Conservation (phyloP, 371 early-diverging fungal species). For the Scutellospora calospora region DNA sequence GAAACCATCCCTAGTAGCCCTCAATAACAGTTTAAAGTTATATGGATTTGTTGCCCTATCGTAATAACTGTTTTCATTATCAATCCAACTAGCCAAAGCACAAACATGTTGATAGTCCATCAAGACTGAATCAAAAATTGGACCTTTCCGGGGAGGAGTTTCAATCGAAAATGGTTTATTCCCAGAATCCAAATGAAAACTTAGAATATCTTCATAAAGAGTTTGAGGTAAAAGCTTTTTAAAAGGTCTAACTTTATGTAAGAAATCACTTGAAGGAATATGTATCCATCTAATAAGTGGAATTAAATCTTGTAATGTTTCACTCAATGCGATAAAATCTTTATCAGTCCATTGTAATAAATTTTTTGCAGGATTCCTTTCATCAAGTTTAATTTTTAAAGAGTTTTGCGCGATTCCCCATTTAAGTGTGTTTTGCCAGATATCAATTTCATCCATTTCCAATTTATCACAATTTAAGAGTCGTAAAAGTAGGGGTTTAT, state of each 20-base stretch:
- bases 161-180: background rate
- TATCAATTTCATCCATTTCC: conserved; percentile 30
- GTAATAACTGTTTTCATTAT: background rate
- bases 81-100: background rate
- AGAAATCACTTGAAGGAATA: conserved; percentile 22
- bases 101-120: background rate
- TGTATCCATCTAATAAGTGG: conserved; percentile 24
- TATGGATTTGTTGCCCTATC: background rate
- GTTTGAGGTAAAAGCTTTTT: conserved; percentile 13
- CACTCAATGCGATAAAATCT: conserved; percentile 28
- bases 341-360: conserved; percentile 11
- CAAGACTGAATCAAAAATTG: conserved; percentile 1
- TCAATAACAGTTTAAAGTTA: conserved; percentile 17
- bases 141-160: background rate
- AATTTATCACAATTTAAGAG: conserved; percentile 21
- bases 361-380: too few species aligned
- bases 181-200: background rate
- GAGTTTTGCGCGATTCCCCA: conserved; percentile 15
- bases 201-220: background rate
- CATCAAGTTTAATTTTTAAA: background rate
- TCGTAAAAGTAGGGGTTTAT: conserved; percentile 2
- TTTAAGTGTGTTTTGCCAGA: conserved; percentile 8
- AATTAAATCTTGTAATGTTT: conserved; percentile 12
- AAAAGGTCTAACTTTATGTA: conserved; percentile 18
- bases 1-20: conserved; percentile 22